Conservation (phyloP, 2,329 filamentous ascomycete genomes). For the Sclerotinia nivalis region DNA sequence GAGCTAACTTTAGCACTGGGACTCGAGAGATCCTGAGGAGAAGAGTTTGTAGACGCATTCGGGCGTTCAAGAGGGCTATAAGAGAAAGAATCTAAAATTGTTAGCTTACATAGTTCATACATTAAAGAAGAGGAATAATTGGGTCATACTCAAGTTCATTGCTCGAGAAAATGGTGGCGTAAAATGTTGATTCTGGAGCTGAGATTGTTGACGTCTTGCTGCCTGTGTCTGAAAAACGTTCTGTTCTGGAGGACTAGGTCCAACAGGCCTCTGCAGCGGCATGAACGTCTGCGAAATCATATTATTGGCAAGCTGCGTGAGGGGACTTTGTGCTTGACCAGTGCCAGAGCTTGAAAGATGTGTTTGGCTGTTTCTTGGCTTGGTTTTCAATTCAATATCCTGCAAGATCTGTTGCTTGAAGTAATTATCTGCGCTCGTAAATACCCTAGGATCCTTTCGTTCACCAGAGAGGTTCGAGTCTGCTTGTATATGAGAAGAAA, state of each 20-base stretch:
- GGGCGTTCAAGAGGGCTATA: constrained; percentile 28
- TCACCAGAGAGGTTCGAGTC: not conserved
- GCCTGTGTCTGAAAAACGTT: constrained; percentile 28
- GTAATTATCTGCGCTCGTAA: constrained; percentile 36
- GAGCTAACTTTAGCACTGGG: constrained; percentile 36
- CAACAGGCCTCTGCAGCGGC: constrained; percentile 21
- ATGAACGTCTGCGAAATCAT: constrained; percentile 34
- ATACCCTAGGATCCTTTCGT: constrained; percentile 24
- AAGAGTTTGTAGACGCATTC: constrained; percentile 26
- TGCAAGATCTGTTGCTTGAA: constrained; percentile 31
- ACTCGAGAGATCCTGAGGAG: constrained; percentile 36
- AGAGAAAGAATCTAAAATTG: constrained; percentile 29
- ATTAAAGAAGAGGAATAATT: not conserved
- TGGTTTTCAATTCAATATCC: constrained; percentile 28
- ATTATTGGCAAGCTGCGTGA: constrained; percentile 32
- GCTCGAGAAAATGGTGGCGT: constrained; percentile 35
- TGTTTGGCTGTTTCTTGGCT: not conserved
- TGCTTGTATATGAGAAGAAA: constrained; percentile 3
- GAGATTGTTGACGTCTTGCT: constrained; percentile 30
- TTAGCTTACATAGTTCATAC: constrained; percentile 27
- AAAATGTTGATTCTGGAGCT: constrained; percentile 35
- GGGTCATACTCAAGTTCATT: constrained; percentile 29
- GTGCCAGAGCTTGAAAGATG: not conserved
- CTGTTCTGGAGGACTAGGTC: constrained; percentile 7
- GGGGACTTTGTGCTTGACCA: constrained; percentile 23